phyloP scores from a whole-genome alignment of 169 alveolate genomes.

The Cryptosporidium viatorum region DNA sequence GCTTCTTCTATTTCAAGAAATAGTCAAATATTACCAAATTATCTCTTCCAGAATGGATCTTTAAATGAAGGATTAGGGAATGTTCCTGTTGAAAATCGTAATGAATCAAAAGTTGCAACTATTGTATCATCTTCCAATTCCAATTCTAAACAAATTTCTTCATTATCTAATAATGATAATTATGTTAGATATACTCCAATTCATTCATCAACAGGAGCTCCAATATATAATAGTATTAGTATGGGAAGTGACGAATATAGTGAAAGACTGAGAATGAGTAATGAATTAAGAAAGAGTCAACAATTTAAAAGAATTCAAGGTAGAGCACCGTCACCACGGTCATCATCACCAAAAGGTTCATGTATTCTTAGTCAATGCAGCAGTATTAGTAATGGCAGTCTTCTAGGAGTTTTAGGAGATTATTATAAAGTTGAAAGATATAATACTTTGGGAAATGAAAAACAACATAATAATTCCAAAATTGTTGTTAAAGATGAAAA shows the following conservation, averaged over 20 bases:
- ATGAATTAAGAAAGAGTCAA: conserved; percentile 3
- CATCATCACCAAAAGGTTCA: neutral
- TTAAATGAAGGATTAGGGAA: conserved; percentile 12
- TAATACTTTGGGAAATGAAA: neutral
- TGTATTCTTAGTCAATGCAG: conserved; percentile 44
- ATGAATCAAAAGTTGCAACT: neutral
- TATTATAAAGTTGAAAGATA: conserved; percentile 6
- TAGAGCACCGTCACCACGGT: neutral
- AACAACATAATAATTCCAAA: neutral
- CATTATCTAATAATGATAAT: neutral
- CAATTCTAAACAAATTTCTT: neutral
- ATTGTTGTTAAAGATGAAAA: neutral
- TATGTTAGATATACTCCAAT: conserved; percentile 28
- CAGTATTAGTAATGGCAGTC: too few species aligned
- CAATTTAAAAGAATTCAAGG: conserved; percentile 8
- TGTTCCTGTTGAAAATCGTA: neutral
- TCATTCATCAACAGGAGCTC: conserved; percentile 62
- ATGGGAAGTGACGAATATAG: conserved; percentile 50
- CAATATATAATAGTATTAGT: conserved; percentile 54
- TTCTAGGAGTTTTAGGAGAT: conserved; percentile 30
- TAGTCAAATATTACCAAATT: conserved; percentile 42
- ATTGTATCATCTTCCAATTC: neutral
- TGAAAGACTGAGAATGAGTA: conserved; percentile 24
- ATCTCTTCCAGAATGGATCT: conserved; percentile 22
- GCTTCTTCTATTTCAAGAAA: conserved; percentile 19